Percentiles rank a stretch among this genome's conserved stretches.
These are phyloP conservation scores for Neurospora pannonica DNA, from an alignment of 495 filamentous ascomycete species.

Conservation along the genomic window DNA sequence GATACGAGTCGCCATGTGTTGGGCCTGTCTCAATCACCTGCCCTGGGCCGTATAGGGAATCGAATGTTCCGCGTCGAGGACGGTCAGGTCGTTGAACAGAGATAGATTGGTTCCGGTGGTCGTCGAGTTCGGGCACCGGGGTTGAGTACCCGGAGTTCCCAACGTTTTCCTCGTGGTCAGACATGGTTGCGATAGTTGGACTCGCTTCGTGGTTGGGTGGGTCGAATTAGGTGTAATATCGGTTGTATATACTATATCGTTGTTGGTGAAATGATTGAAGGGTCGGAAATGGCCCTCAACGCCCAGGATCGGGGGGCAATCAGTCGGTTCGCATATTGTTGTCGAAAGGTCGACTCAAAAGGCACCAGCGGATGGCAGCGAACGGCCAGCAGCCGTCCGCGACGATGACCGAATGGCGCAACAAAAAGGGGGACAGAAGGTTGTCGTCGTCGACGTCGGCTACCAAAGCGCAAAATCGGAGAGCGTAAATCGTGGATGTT, in stretches of 20 bases:
- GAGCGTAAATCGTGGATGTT: not conserved
- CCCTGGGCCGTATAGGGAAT: constrained; percentile 40
- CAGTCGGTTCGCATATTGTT: constrained; percentile 25
- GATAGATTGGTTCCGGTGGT: constrained; percentile 74
- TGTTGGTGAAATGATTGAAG: not conserved
- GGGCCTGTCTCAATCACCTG: constrained; percentile 27
- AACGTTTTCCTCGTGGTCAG: constrained; percentile 41
- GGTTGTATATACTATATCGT: not conserved
- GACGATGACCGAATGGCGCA: constrained; percentile 5
- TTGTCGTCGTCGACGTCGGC: not conserved
- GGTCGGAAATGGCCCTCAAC: constrained; percentile 16
- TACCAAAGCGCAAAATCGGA: not conserved
- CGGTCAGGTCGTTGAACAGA: constrained; percentile 49
- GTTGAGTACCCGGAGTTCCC: constrained; percentile 52
- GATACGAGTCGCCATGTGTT: constrained; percentile 18
- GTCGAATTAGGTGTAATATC: not conserved
- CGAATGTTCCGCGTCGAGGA: constrained; percentile 46
- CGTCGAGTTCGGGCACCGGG: constrained; percentile 82
- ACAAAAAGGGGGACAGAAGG: not conserved
- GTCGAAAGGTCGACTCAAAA: constrained; percentile 7
- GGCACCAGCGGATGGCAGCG: constrained; percentile 32
- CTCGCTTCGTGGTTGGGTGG: not conserved
- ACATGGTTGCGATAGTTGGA: constrained; percentile 37
- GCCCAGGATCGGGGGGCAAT: constrained; percentile 11
- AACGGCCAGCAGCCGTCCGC: constrained; percentile 31